A percentile compares a stretch with the other conserved stretches of the same genome.
Conservation (phyloP, 805 yeast genomes). For the Cyberlindnera xylosilytica region DNA sequence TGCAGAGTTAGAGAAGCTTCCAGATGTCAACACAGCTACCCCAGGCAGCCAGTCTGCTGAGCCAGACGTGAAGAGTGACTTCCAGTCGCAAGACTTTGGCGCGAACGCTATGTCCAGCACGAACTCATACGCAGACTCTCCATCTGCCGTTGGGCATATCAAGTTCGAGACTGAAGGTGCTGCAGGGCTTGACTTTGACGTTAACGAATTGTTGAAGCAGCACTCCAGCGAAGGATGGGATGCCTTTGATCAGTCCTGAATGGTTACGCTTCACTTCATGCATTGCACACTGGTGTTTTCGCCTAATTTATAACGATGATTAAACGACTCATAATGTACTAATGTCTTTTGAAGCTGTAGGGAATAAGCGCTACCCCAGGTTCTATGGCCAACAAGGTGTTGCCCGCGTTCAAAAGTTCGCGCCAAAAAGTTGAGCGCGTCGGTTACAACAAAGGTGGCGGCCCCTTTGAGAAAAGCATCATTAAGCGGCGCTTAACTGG, state of each 20-base stretch:
- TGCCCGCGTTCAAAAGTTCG: not conserved
- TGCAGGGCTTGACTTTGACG: constrained; percentile 21
- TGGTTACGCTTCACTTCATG: not conserved
- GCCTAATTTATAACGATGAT: not conserved
- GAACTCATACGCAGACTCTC: constrained; percentile 13
- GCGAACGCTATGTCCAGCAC: constrained; percentile 2
- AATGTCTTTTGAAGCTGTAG: no score
- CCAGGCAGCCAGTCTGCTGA: constrained; percentile 8
- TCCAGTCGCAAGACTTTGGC: not conserved
- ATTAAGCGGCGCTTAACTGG: no score
- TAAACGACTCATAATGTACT: not conserved
- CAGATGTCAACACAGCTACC: constrained; percentile 15
- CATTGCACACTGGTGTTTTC: not conserved
- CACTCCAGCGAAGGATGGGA: constrained; percentile 17
- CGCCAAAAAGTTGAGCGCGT: not conserved
- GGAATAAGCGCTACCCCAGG: no score
- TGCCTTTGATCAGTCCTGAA: not conserved
- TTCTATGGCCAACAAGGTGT: no score
- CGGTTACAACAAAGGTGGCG: no score
- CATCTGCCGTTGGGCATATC: constrained; percentile 11
- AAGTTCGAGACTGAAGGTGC: constrained; percentile 25
- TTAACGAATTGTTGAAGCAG: constrained; percentile 24
- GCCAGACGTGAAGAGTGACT: constrained; percentile 1
- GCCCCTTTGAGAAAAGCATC: no score
- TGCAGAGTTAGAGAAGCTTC: constrained; percentile 30